Base-by-base conservation (phyloP, 768 basidiomycete species). In the Mycena amicta region DNA sequence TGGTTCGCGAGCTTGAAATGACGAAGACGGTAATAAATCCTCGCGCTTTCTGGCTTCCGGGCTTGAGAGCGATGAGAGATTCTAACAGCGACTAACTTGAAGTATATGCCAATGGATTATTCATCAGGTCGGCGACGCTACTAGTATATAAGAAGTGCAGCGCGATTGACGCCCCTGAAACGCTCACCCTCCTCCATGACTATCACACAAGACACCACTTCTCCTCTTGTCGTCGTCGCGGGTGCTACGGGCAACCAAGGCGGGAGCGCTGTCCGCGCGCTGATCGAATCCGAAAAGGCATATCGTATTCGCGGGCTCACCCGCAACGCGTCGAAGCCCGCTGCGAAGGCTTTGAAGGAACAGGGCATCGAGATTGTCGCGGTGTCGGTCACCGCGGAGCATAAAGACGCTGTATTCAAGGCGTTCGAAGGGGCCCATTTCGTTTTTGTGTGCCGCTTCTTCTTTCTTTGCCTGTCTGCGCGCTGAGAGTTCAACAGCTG, bases 301-400 rank as follows among this genome's bases (percentile, higher is more conserved):
- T 61, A 61, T 41, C 59, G 55, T 37, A 41, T 61, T 30, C 59
- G 59, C 8, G 59, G 50, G 13, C 18, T 61, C n/a, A 59, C 58
- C 2, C 53, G 53, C 18, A 49, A 59, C 25, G 58, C 23, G 5
- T 20, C 37, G 22, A 55, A 61, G 29, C 60, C 52, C 12, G 59
- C 55, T 1, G 59, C 59, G 1, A 54, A 43, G 37, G 52, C 41
- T 37, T 49, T 55, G 22, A 26, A 40, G 8, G 28, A 20, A 3
- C 50, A 45, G 25, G 59, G 59, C 20, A 51, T 61, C 2, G 50
- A 61, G 46, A 53, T 61, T 25, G 16, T 61, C 1, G 50, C 20
- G 15, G 41, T 56, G n/a, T 25, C 20, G 16, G 40, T 62, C 23
- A 20, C 31, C 1, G 33, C 29, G 3, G 57, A 58, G 18, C 50